Percentiles rank a stretch among this genome's conserved stretches.
Evolutionary conservation across 2,329 filamentous ascomycete genomes (phyloP).

Genomic region (Chrysoporthe cubensis): DNA sequence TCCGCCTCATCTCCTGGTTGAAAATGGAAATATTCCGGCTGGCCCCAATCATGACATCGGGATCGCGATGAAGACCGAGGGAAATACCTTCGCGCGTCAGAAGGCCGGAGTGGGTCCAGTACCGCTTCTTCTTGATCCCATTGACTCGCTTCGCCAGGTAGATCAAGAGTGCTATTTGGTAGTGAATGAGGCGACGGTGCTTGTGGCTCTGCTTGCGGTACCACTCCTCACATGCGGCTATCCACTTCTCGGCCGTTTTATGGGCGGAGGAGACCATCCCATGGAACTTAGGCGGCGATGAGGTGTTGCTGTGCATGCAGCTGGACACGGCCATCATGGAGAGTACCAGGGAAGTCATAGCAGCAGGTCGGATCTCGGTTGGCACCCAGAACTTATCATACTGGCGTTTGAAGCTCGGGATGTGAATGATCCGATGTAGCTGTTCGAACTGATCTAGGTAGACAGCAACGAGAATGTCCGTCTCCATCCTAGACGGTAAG

Average conservation of each 20-base stretch:
- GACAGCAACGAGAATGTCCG: slow-evolving; percentile 52
- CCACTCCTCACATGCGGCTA: slow-evolving; percentile 60
- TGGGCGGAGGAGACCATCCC: slow-evolving; percentile 62
- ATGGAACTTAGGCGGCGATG: slow-evolving; percentile 54
- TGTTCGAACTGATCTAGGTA: slow-evolving; percentile 61
- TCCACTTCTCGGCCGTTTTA: slow-evolving; percentile 59
- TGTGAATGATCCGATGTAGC: slow-evolving; percentile 61
- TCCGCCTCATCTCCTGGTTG: slow-evolving; percentile 64
- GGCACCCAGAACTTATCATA: slow-evolving; percentile 61
- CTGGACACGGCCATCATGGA: slow-evolving; percentile 63
- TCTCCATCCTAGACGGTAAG: slow-evolving; percentile 51
- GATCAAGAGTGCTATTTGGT: slow-evolving; percentile 62
- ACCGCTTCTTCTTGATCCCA: slow-evolving; percentile 67
- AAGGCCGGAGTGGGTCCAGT: slow-evolving; percentile 61
- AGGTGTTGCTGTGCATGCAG: slow-evolving; percentile 55
- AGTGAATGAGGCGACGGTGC: slow-evolving; percentile 63
- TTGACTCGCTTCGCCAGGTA: slow-evolving; percentile 66
- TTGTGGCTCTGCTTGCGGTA: slow-evolving; percentile 61
- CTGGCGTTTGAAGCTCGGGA: slow-evolving; percentile 59
- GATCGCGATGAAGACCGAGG: slow-evolving; percentile 63
- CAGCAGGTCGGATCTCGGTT: slow-evolving; percentile 49
- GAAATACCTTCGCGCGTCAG: slow-evolving; percentile 62
- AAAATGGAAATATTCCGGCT: slow-evolving; percentile 56
- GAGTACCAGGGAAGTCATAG: slow-evolving; percentile 62
- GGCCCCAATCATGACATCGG: slow-evolving; percentile 53